Evolutionary conservation across 148 eudicot species (phyloP).

Genomic region (Camellia lanceoleosa): DNA sequence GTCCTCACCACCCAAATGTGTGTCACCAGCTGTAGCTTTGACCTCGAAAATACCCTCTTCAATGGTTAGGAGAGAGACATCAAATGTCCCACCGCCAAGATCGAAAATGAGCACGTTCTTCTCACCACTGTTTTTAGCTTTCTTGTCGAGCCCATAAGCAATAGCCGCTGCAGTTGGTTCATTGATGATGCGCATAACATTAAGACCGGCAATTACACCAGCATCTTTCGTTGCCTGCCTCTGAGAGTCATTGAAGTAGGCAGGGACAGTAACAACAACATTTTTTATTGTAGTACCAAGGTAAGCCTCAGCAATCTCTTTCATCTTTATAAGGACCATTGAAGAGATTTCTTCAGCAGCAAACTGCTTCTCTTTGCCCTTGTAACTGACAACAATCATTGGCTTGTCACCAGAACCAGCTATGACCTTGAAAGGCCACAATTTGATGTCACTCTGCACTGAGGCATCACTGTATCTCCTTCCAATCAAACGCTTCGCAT

Average conservation of each 20-base stretch:
- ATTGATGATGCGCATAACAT: not conserved
- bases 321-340: not conserved
- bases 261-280: not conserved
- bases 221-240: not conserved
- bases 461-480: not conserved
- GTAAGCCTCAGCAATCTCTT: not conserved
- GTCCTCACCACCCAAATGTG: not conserved
- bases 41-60: not conserved
- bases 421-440: slow-evolving; percentile 5
- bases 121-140: not conserved
- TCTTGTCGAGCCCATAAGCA: not conserved
- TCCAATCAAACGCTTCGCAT: slow-evolving; percentile 11
- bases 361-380: not conserved
- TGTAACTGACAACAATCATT: not conserved
- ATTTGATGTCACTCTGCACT: not conserved
- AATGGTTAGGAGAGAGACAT: not conserved
- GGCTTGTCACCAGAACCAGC: not conserved
- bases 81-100: not conserved
- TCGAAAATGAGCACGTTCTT: not conserved
- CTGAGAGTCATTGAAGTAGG: not conserved
- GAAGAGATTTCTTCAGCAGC: slow-evolving; percentile 3
- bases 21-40: not conserved
- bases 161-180: slow-evolving; percentile 2
- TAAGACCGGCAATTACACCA: not conserved
- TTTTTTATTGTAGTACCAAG: not conserved